phyloP scores from a whole-genome alignment of 208 protist genomes.

The Phytomonas serpens region DNA sequence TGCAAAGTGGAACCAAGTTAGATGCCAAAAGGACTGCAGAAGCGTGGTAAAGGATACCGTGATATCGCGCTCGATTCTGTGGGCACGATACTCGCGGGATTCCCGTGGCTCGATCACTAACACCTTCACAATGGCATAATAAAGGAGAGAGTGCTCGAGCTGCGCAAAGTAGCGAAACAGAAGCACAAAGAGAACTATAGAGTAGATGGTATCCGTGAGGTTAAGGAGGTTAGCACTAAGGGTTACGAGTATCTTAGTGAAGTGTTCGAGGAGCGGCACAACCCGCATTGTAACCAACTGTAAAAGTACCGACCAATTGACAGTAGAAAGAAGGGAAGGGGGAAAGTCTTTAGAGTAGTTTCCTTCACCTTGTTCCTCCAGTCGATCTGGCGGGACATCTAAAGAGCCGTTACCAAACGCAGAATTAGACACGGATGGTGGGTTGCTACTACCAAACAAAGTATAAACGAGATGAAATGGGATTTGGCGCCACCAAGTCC shows the following conservation, averaged over 20 bases:
- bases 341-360: not conserved
- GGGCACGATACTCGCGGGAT: constrained; percentile 38
- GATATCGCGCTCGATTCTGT: constrained; percentile 62
- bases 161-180: constrained; percentile 48
- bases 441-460: not conserved
- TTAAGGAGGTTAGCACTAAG: constrained; percentile 34
- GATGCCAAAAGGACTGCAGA: constrained; percentile 63
- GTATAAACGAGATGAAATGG: not conserved
- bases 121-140: constrained; percentile 58
- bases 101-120: constrained; percentile 35
- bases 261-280: constrained; percentile 21
- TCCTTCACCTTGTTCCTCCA: not conserved
- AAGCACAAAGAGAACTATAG: constrained; percentile 45
- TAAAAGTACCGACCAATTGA: constrained; percentile 32
- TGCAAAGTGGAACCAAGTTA: constrained; percentile 68
- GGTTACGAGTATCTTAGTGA: constrained; percentile 13
- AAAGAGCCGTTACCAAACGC: not conserved
- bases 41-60: constrained; percentile 50
- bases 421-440: not conserved
- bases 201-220: constrained; percentile 57
- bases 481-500: not conserved
- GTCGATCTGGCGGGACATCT: not conserved
- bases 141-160: constrained; percentile 66
- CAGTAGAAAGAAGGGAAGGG: not conserved
- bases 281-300: constrained; percentile 22